phyloP scores from a whole-genome alignment of 1,284 basidiomycete genomes.

The Trametes pubescens region DNA sequence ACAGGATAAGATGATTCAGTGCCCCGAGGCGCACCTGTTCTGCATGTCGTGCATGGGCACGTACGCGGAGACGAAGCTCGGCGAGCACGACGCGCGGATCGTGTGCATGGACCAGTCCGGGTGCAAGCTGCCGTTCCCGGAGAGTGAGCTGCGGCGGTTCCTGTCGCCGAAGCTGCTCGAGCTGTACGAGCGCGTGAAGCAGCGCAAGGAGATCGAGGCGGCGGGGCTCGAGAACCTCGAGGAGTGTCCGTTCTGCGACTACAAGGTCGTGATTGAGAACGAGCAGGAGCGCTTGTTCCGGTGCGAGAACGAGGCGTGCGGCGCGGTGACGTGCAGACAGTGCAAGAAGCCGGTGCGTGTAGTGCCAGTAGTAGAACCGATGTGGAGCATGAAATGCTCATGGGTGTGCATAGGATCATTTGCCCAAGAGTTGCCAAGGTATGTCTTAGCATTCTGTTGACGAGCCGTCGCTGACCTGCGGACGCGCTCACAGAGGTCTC shows the following conservation, averaged over 20 bases:
- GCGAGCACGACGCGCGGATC: conserved; percentile 55
- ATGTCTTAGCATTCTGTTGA: conserved; percentile 17
- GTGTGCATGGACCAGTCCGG: conserved; percentile 84
- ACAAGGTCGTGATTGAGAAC: conserved; percentile 82
- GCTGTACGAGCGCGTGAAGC: conserved; percentile 80
- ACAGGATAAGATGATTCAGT: conserved; percentile 85
- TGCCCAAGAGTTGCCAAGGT: conserved; percentile 90
- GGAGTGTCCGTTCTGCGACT: conserved; percentile 90
- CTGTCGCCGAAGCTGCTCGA: conserved; percentile 67
- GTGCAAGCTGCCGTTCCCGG: conserved; percentile 74
- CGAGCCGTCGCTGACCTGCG: conserved; percentile 1
- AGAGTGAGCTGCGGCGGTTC: conserved; percentile 70
- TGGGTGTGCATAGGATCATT: conserved; percentile 65
- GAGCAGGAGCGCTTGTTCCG: conserved; percentile 79
- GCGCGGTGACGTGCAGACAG: conserved; percentile 74
- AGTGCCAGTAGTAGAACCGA: background rate
- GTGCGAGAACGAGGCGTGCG: conserved; percentile 79
- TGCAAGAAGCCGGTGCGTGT: conserved; percentile 76
- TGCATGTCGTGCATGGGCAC: conserved; percentile 56
- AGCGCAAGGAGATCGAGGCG: conserved; percentile 78
- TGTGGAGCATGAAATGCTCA: conserved; percentile 2
- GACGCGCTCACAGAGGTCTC: conserved; percentile 61
- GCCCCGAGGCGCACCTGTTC: conserved; percentile 74
- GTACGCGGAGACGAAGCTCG: conserved; percentile 46
- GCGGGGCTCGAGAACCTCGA: conserved; percentile 80